Base-by-base conservation (phyloP, 371 early-diverging fungal species). In the Actinomortierella ambigua region DNA sequence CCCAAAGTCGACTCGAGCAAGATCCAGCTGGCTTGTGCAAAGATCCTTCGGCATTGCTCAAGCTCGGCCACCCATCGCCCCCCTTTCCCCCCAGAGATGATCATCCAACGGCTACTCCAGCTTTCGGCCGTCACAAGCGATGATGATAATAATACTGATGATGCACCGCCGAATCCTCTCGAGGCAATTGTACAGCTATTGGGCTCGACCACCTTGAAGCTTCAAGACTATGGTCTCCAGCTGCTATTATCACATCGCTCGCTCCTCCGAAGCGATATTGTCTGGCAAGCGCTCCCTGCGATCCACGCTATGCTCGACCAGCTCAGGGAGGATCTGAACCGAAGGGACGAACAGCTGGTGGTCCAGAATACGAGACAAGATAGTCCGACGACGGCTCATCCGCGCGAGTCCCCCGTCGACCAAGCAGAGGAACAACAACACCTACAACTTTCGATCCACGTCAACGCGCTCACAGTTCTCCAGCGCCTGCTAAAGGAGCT, bases 221-320 rank as follows among this genome's bases (percentile, higher is more conserved):
- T 71, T 4, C 71, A 59, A 50, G 71, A 71, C 9, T 65, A 61
- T 52, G 71, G 56, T 2, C 58, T 71, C 17, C 53, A 58, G 47
- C 61, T 71, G 13, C 46, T 71, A 18, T 54, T 62, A 3, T 44
- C 56, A 11, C 63, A 65, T 43, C 58, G 62, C 8, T 34, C 34
- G 17, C 23, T 65, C 7, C 48, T 57, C 15, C 55, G 58, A 34
- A 22, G 51, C 13, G 55, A 61, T n/a, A 46, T 22, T 9, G 34
- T 52, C 2, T 71, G 71, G 71, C 55, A 62, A 0, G 13, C 58
- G 9, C 17, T 61, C 13, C 14, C 42, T 8, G 40, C 46, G 0
- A 24, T 71, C 24, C 39, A 42, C 22, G 22, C 49, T 4, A 44
- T 62, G 4, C 43, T 71, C 18, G 57, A 64, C 34, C 14, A 39